Percentiles rank a stretch among this genome's conserved stretches.
Evolutionary conservation across 2,329 filamentous ascomycete species (phyloP).

Genomic region (Alternaria ethzedia): DNA sequence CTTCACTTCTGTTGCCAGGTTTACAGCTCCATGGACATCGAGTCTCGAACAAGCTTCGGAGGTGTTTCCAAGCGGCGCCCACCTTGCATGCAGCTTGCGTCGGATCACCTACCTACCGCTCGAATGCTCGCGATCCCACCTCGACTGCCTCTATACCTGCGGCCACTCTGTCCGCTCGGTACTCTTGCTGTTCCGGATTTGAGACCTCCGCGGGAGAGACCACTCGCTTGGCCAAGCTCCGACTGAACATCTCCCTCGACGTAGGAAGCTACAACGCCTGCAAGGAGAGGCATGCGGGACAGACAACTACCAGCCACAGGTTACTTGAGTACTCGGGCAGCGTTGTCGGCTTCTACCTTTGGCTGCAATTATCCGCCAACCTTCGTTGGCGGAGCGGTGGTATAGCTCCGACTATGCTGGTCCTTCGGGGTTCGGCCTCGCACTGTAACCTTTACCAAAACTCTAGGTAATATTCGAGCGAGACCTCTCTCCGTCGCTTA

Average conservation of each 20-base stretch:
- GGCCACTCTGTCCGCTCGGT: background rate
- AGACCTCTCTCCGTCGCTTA: background rate
- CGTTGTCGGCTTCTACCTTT: background rate
- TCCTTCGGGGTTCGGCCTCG: background rate
- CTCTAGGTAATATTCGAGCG: background rate
- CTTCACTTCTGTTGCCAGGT: background rate
- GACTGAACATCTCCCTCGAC: background rate
- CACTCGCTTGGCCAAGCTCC: background rate
- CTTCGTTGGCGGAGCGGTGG: background rate
- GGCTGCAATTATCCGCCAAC: background rate
- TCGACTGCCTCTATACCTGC: background rate
- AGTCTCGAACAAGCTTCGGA: background rate
- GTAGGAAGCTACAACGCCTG: background rate
- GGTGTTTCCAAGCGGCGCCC: background rate
- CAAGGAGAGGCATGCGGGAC: background rate
- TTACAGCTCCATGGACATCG: background rate
- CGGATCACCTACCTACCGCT: background rate
- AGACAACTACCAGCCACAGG: background rate
- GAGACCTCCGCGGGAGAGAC: background rate
- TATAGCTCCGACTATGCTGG: background rate
- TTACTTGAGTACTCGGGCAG: background rate
- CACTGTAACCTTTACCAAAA: background rate
- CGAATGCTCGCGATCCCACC: background rate
- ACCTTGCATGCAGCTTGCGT: background rate
- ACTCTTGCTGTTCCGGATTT: background rate